phyloP scores from a whole-genome alignment of 371 early-diverging fungal genomes.

The Massospora cicadina region DNA sequence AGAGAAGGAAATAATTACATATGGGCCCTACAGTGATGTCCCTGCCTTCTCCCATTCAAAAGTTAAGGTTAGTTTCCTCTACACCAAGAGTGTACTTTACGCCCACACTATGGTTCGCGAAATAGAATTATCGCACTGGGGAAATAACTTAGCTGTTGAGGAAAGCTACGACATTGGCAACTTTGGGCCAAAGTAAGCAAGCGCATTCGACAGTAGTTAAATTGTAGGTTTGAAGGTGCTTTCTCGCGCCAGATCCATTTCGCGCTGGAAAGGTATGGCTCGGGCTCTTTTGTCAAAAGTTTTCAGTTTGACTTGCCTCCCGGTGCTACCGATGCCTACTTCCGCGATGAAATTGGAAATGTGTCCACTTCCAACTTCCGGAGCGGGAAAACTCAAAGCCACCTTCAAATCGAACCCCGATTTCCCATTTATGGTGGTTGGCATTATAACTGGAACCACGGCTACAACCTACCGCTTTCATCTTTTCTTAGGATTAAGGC shows the following conservation, averaged over 20 bases:
- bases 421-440: conserved; percentile 92
- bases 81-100: conserved; percentile 40
- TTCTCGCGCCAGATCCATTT: conserved; percentile 3
- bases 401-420: conserved; percentile 62
- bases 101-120: conserved; percentile 44
- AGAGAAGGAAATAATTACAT: conserved; percentile 38
- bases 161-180: conserved; percentile 70
- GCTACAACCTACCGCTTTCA: conserved; percentile 57
- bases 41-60: conserved; percentile 18
- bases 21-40: conserved; percentile 52
- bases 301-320: conserved; percentile 29
- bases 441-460: conserved; percentile 85
- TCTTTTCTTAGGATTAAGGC: conserved; percentile 26
- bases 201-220: conserved; percentile 3
- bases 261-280: not conserved
- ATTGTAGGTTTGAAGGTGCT: not conserved
- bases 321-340: conserved; percentile 57
- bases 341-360: conserved; percentile 88
- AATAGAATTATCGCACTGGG: conserved; percentile 75
- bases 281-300: not conserved
- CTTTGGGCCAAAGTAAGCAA: conserved; percentile 54
- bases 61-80: conserved; percentile 50
- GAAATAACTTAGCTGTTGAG: conserved; percentile 55
- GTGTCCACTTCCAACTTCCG: conserved; percentile 76
- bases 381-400: conserved; percentile 22